A percentile compares a stretch with the other conserved stretches of the same genome.
Evolutionary conservation across 441 rosid genomes (phyloP).

Genomic region (Adansonia madagascariensis): DNA sequence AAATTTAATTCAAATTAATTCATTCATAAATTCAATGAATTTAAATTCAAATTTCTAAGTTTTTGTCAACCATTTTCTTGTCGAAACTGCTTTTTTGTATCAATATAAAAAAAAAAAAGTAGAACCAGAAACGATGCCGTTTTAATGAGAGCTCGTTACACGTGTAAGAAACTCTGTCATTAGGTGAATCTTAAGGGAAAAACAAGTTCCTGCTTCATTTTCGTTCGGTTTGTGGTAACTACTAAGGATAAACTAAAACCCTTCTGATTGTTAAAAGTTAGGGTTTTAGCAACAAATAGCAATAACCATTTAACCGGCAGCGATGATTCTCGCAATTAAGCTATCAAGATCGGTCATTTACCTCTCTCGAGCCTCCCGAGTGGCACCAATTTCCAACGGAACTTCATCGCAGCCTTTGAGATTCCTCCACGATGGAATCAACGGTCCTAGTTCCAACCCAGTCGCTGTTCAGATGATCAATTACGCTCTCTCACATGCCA

Average conservation of each 20-base stretch:
- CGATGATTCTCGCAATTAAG: conserved; percentile 52
- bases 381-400: conserved; percentile 6
- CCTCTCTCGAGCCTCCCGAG: conserved; percentile 29
- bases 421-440: conserved; percentile 52
- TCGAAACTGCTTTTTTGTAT: no score
- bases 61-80: no score
- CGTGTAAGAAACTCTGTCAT: background rate
- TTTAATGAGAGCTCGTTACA: background rate
- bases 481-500: conserved; percentile 75
- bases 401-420: conserved; percentile 38
- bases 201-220: background rate
- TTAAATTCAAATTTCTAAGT: no score
- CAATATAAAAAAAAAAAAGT: no score
- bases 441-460: conserved; percentile 51
- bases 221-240: background rate
- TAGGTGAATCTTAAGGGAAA: background rate
- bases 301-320: conserved; percentile 12
- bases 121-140: background rate
- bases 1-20: no score
- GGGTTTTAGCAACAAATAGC: conserved; percentile 17
- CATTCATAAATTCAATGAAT: no score
- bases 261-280: background rate
- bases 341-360: conserved; percentile 38
- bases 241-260: background rate
- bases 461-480: conserved; percentile 87